Evolutionary conservation across 73 alveolate genomes (phyloP).

Genomic region (Paramecium bursaria): DNA sequence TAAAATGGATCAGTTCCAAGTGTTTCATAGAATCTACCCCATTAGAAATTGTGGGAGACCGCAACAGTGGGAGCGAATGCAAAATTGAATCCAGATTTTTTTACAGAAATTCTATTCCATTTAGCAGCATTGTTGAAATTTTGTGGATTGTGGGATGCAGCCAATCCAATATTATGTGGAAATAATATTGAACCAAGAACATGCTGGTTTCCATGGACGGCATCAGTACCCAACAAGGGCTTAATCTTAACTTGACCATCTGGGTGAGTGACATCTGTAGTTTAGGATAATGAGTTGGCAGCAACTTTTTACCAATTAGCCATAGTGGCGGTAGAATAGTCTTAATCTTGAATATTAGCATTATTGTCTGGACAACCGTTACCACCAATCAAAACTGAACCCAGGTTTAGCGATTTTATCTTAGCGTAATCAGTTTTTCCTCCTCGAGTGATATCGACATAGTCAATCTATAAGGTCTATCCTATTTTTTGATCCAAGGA

Average conservation of each 20-base stretch:
- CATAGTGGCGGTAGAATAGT: constrained; percentile 41
- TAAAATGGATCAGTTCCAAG: constrained; percentile 43
- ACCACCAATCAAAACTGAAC: constrained; percentile 72
- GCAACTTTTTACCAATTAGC: constrained; percentile 69
- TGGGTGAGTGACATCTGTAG: constrained; percentile 3
- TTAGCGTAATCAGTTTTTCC: constrained; percentile 47
- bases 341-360: constrained; percentile 32
- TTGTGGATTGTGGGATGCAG: constrained; percentile 66
- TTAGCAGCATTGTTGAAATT: constrained; percentile 57
- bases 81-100: constrained; percentile 71
- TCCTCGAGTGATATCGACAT: not conserved
- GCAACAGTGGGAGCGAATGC: constrained; percentile 75
- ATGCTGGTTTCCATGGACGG: constrained; percentile 77
- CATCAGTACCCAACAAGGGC: constrained; percentile 75
- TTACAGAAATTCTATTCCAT: constrained; percentile 37
- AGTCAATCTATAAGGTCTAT: constrained; percentile 50
- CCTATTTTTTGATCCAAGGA: constrained; percentile 56
- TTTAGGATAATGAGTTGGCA: not conserved
- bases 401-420: constrained; percentile 38
- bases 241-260: constrained; percentile 28
- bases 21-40: constrained; percentile 77
- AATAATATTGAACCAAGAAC: constrained; percentile 67
- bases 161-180: constrained; percentile 77
- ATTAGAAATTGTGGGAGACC: constrained; percentile 72
- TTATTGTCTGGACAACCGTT: constrained; percentile 71